Percentiles rank a stretch among this genome's conserved stretches.
These are phyloP conservation scores for Chionographis japonica DNA, from an alignment of 106 monocot species.

Conservation along the genomic window DNA sequence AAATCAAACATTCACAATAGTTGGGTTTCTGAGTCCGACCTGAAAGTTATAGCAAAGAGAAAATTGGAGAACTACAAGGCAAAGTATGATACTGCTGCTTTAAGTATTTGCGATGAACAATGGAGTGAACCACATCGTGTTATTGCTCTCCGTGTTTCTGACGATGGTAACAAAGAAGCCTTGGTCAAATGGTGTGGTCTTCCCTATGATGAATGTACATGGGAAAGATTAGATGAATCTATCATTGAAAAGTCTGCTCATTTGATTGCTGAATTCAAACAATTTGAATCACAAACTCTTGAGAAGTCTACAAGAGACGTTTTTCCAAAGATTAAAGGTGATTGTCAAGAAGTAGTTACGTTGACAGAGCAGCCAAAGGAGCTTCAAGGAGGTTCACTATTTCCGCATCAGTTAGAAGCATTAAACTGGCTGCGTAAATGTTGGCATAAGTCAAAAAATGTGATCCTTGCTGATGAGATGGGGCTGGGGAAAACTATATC, in stretches of 20 bases:
- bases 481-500: conserved; percentile 94
- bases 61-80: conserved; percentile 95
- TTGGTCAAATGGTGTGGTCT: conserved; percentile 87
- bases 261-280: conserved; percentile 55
- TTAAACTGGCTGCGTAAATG: conserved; percentile 94
- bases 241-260: conserved; percentile 39
- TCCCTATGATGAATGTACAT: conserved; percentile 92
- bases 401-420: conserved; percentile 96
- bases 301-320: conserved; percentile 38
- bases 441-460: conserved; percentile 90
- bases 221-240: conserved; percentile 88
- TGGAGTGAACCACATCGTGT: conserved; percentile 79
- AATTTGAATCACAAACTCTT: conserved; percentile 55
- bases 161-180: conserved; percentile 50
- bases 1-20: conserved; percentile 87
- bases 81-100: conserved; percentile 62
- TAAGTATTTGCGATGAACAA: conserved; percentile 86
- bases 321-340: conserved; percentile 26
- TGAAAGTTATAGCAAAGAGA: conserved; percentile 81
- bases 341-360: conserved; percentile 45
- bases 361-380: conserved; percentile 77
- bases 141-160: conserved; percentile 49
- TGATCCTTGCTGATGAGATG: conserved; percentile 99
- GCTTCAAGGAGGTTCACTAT: conserved; percentile 79
- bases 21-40: conserved; percentile 75